phyloP scores from a whole-genome alignment of 2,329 filamentous ascomycete genomes.

The Septoria linicola region DNA sequence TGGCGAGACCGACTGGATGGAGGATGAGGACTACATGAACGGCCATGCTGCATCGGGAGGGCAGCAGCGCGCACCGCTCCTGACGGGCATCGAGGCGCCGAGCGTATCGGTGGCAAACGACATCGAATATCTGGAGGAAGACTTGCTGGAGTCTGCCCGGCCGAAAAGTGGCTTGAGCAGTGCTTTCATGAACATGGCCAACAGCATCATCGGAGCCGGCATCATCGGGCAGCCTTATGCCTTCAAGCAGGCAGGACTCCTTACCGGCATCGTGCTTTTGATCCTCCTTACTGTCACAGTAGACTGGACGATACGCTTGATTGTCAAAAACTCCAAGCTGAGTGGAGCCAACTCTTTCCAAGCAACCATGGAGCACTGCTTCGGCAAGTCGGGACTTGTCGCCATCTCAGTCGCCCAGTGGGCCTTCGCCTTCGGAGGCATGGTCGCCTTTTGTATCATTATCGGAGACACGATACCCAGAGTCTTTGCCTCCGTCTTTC shows the following conservation, averaged over 20 bases:
- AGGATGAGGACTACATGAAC: slow-evolving; percentile 62
- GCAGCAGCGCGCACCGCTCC: slow-evolving; percentile 63
- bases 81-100: slow-evolving; percentile 81
- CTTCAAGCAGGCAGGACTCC: slow-evolving; percentile 85
- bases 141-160: slow-evolving; percentile 56
- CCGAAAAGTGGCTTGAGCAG: slow-evolving; percentile 82
- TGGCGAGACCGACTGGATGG: slow-evolving; percentile 45
- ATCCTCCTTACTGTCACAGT: slow-evolving; percentile 77
- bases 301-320: slow-evolving; percentile 97
- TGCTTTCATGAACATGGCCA: slow-evolving; percentile 99
- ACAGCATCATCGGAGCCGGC: slow-evolving; percentile 84
- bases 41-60: slow-evolving; percentile 39
- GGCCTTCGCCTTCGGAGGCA: slow-evolving; percentile 97
- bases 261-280: slow-evolving; percentile 76
- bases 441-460: slow-evolving; percentile 97
- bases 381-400: slow-evolving; percentile 80
- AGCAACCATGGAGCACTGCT: slow-evolving; percentile 93
- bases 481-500: slow-evolving; percentile 80
- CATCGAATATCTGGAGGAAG: slow-evolving; percentile 51
- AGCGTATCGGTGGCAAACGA: slow-evolving; percentile 69
- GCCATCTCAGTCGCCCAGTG: slow-evolving; percentile 92
- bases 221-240: slow-evolving; percentile 87
- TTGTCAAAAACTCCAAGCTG: slow-evolving; percentile 96
- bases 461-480: slow-evolving; percentile 95
- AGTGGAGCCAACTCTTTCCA: slow-evolving; percentile 93